Evolutionary conservation across 139 green algal species (phyloP).

Genomic region (Chlorella sp.): DNA sequence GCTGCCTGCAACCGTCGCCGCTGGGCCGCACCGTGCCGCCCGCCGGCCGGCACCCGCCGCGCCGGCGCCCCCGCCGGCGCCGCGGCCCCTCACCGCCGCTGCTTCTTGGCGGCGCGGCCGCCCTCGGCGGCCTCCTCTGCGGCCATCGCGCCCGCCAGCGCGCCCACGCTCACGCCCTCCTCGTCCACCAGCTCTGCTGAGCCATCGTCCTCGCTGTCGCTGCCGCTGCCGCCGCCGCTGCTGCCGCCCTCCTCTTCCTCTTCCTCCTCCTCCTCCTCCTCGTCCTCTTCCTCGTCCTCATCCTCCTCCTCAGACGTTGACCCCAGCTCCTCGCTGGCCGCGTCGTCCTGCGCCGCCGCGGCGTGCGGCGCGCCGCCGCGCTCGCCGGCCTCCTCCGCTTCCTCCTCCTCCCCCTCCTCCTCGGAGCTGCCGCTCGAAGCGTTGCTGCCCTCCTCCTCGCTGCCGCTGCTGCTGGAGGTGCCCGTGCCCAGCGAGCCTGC

Average conservation of each 20-base stretch:
- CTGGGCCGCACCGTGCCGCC: too few species aligned
- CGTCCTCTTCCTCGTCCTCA: slow-evolving; percentile 13
- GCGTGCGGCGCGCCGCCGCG: not conserved
- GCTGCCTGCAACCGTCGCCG: too few species aligned
- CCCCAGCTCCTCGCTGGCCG: not conserved
- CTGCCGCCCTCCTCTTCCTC: not conserved
- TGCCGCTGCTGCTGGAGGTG: too few species aligned
- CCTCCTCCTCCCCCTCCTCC: slow-evolving; percentile 27
- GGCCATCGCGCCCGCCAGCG: too few species aligned
- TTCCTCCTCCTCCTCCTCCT: slow-evolving; percentile 2
- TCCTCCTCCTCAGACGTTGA: not conserved
- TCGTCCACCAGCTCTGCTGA: slow-evolving; percentile 40
- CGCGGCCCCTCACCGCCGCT: too few species aligned
- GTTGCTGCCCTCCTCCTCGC: too few species aligned
- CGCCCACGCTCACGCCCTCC: slow-evolving; percentile 23
- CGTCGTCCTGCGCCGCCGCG: not conserved
- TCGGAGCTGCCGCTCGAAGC: slow-evolving; percentile 15
- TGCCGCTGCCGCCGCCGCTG: not conserved
- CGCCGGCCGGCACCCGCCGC: too few species aligned
- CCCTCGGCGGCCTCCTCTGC: too few species aligned
- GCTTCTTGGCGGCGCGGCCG: too few species aligned
- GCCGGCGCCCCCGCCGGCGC: too few species aligned
- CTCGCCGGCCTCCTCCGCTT: too few species aligned
- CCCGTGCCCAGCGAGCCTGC: too few species aligned
- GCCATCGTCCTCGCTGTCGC: slow-evolving; percentile 16